Base-by-base conservation (phyloP, 23 red algal genomes). In the Cyanidium caldarium region DNA sequence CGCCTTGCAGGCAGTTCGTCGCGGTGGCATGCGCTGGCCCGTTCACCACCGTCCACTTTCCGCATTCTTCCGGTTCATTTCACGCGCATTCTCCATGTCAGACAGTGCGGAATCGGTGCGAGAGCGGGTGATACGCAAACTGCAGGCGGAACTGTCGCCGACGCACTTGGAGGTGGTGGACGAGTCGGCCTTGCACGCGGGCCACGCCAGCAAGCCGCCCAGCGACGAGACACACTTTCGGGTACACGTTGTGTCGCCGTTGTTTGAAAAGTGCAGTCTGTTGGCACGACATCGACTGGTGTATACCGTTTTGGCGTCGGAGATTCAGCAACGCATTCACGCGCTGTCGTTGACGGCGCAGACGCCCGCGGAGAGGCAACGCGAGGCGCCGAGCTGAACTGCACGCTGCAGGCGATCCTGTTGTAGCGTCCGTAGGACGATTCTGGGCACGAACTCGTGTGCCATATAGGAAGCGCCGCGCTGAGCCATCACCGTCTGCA, bases 161-260 rank as follows among this genome's bases (percentile, higher is more conserved):
- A 35, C 65, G 39, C 29, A 41, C 43, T 41, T 89, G 20, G 66
- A 69, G n/a, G 42, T 89, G 20, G 65, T 69, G 21, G 85, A 89
- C 70, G 77, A 89, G 51, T 77, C 77, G 36, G 70, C 66, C 39
- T 65, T 65, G 35, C 85, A 89, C 72, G 77, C 65, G 35, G 72
- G 71, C 30, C 85, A 89, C 42, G 45, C 43, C 14, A 45, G 80
- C 25, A 82, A 73, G 19, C 85, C 85, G 17, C 45, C 45, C 12
- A 38, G 44, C 15, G 77, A 68, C n/a, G 85, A 89, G 44, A 89
- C 85, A 2, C 85, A 89, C 69, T 89, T 89, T 70, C 67, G 67
- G 26, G 35, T 89, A 33, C 29, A 46, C 37, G 33, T 91, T 25
- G 79, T 83, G 1, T 91, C 86, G 12, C 34, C 58, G 33, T 43